These are phyloP conservation scores for Gnaphalium uliginosum DNA, from an alignment of 129 eudicot genomes.

Conservation along the genomic window DNA sequence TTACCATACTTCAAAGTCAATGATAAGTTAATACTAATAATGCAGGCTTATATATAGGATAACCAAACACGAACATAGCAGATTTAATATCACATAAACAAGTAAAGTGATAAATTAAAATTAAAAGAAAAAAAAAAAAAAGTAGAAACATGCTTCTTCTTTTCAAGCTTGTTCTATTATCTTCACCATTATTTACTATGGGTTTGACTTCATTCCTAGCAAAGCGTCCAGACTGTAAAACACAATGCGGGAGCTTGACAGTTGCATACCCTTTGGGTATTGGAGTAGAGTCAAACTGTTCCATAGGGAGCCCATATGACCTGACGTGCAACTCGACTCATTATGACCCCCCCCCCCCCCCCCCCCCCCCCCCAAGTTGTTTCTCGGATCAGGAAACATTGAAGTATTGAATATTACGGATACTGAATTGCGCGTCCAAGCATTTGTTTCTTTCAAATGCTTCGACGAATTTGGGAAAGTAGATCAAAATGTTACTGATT, in stretches of 20 bases:
- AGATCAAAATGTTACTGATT: background rate
- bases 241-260: slow-evolving; percentile 37
- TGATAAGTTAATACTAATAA: too few relatives aligned
- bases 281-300: slow-evolving; percentile 27
- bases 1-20: background rate
- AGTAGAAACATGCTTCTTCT: background rate
- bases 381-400: slow-evolving; percentile 4
- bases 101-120: too few relatives aligned
- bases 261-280: slow-evolving; percentile 48
- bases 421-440: slow-evolving; percentile 17
- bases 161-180: background rate
- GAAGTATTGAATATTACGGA: slow-evolving; percentile 33
- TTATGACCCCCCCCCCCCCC: slow-evolving; percentile 40
- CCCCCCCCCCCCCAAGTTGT: slow-evolving; percentile 34
- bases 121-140: too few relatives aligned
- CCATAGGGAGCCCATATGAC: slow-evolving; percentile 22
- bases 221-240: slow-evolving; percentile 30
- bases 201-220: background rate
- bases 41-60: too few relatives aligned
- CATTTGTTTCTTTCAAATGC: slow-evolving; percentile 23
- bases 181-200: background rate
- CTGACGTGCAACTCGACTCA: slow-evolving; percentile 36
- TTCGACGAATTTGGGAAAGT: slow-evolving; percentile 19
- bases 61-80: too few relatives aligned
- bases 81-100: too few relatives aligned